Percentiles rank a stretch among this genome's conserved stretches.
phyloP scores from a whole-genome alignment of 2,329 filamentous ascomycete species.

The Ramichloridium luteum region DNA sequence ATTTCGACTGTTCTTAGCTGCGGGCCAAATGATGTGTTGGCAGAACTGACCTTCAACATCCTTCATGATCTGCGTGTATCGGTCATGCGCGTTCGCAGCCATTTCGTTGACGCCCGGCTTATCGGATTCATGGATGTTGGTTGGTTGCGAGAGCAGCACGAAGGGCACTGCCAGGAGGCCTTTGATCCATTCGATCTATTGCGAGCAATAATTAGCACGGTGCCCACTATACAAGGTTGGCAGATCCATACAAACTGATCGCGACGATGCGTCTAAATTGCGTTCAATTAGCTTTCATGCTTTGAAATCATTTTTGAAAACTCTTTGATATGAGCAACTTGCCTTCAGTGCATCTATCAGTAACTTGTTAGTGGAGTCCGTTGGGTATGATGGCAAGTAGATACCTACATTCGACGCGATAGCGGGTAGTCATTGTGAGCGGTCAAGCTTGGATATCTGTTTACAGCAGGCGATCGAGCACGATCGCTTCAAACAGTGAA shows the following conservation, averaged over 20 bases:
- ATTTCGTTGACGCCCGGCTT: conserved; percentile 50
- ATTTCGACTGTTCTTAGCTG: too few relatives aligned
- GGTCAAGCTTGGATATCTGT: neutral
- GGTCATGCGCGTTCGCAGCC: conserved; percentile 66
- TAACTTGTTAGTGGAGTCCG: too few relatives aligned
- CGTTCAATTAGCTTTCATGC: conserved; percentile 3
- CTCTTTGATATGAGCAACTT: conserved; percentile 14
- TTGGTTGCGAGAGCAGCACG: conserved; percentile 89
- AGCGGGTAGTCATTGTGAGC: conserved; percentile 27
- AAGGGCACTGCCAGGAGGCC: conserved; percentile 81
- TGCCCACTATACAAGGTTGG: too few relatives aligned
- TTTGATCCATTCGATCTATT: conserved; percentile 63
- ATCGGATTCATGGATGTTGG: conserved; percentile 64
- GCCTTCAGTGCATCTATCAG: conserved; percentile 53
- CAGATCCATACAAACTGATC: conserved; percentile 65
- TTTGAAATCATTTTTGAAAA: too few relatives aligned
- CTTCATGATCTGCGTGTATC: conserved; percentile 89
- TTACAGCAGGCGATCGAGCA: neutral
- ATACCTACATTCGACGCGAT: conserved; percentile 28
- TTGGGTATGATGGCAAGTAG: too few relatives aligned
- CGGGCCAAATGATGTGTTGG: too few relatives aligned
- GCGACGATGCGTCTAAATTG: conserved; percentile 68
- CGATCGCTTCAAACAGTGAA: too few relatives aligned
- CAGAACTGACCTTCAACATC: too few relatives aligned
- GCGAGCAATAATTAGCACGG: conserved; percentile 6